Base-by-base conservation (phyloP, 176 grass and related monocot genomes). In the Oryza nivara region DNA sequence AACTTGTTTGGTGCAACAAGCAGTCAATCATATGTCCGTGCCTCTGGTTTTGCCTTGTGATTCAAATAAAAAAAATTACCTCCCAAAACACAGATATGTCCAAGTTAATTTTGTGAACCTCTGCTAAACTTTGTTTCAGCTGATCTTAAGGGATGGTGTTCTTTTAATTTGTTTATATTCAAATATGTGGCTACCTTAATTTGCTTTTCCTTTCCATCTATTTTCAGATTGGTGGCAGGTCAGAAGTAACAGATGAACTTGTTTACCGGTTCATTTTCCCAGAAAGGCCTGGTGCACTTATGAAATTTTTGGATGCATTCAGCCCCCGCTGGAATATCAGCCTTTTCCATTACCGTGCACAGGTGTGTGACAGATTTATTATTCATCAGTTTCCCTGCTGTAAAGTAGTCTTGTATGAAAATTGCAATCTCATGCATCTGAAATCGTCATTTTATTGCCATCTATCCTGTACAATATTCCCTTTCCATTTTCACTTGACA, bases 251-350 rank as follows among this genome's bases (percentile, higher is more conserved):
- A 82, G 86, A 92, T 6, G 96, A 99, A 87, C 83, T 96, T 68
- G 89, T 94, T 81, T 99, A 92, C 58, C 88, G 94, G 67, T 99
- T 99, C 80, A 91, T 99, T 80, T 99, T 99, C 41, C 91, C 96
- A 41, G 96, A 99, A 85, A 92, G 91, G 17, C 96, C 96, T 9
- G 96, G 96, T 58, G 58, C 96, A 76, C 88, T 99, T 28, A 93
- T 95, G 72, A 91, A 94, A 35, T 96, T 99, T 81, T 89, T 99
- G 86, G 96, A 99, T 47, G 75, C 86, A 6, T 86, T 92, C 7
- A 94, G 96, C 75, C 96, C 96, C 19, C 86, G 93, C 40, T 99
- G 96, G 96, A 96, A 99, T 60, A 99, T 99, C 75, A 99, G 96
- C 83, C 87, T 96, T 78, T 99, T 99, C 82, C 93, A 99, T 87